Evolutionary conservation across 177 flowering plant species (phyloP), one percentile per base, ranked within the genome.

Genomic region (Vitis hybrid): DNA sequence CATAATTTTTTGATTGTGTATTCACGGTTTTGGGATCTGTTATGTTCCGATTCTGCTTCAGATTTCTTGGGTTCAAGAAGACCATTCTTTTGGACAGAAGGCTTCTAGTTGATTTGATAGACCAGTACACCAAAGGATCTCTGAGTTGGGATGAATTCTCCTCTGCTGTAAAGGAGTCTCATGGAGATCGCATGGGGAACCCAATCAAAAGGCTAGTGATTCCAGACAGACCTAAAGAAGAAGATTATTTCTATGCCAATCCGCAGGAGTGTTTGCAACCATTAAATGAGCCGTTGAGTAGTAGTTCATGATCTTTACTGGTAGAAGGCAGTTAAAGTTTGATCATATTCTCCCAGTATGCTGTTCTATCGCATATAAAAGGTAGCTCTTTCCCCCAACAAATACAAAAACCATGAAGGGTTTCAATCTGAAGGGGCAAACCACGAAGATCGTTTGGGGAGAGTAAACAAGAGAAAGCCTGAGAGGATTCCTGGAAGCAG

Each of bases 171-270:
- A 86, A 84, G 79, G 78, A 78, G 49, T 62, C 80, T 60, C 95
- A 92, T 72, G 78, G 73, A 62, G 60, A 76, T 65, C 89, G 92
- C 67, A 85, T 83, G 89, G 97, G 97, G 15, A 75, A 45, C 51
- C 87, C 91, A 1, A 80, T 49, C 2, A 85, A 72, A 63, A 84
- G 97, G 70, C 33, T 77, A 70, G 84, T 84, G 49, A 87, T 89
- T 71, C 85, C 89, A 16, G 93, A 89, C 71, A 72, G 82, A 68
- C 97, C 97, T 12, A 92, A 92, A 65, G 96, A 90, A 69, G 97
- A 92, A 76, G 97, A 89, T 74, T 89, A 90, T 73, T 92, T 92
- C 72, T 92, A 89, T 56, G 76, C 97, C 69, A 92, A 92, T 65
- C 95, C 97, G 13, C 78, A 90, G 16, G 97, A 93, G 72, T 93